A percentile compares a stretch with the other conserved stretches of the same genome.
phyloP scores from a whole-genome alignment of 306 rosid species.

The Argentina anserina region DNA sequence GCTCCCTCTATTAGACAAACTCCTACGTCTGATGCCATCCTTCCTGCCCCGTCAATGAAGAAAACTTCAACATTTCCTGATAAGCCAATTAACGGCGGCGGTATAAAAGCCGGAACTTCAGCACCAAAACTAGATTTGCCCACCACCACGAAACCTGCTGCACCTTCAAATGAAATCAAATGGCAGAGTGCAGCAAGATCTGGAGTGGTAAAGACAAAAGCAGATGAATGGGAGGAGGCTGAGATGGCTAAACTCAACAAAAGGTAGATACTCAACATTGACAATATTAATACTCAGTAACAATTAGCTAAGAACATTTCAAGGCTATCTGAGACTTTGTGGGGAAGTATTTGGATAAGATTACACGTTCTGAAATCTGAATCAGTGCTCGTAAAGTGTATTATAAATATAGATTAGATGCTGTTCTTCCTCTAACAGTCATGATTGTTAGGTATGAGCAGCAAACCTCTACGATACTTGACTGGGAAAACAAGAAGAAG shows the following conservation, averaged over 20 bases:
- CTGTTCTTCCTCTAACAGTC: slow-evolving; percentile 18
- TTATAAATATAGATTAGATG: not conserved
- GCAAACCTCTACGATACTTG: slow-evolving; percentile 33
- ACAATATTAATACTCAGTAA: not conserved
- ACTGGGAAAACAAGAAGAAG: slow-evolving; percentile 71
- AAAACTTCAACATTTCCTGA: slow-evolving; percentile 32
- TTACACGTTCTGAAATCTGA: not conserved
- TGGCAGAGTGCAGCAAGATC: slow-evolving; percentile 24
- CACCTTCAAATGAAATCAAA: slow-evolving; percentile 19
- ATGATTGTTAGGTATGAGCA: slow-evolving; percentile 54
- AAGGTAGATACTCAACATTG: slow-evolving; percentile 34
- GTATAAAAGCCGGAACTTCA: slow-evolving; percentile 31
- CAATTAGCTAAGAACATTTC: not conserved
- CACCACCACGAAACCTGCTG: slow-evolving; percentile 5
- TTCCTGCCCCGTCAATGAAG: slow-evolving; percentile 28
- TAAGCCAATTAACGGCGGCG: slow-evolving; percentile 4
- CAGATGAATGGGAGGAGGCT: slow-evolving; percentile 65
- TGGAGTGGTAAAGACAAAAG: slow-evolving; percentile 27
- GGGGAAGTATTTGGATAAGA: not conserved
- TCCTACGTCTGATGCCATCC: slow-evolving; percentile 23
- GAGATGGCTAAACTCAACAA: slow-evolving; percentile 48
- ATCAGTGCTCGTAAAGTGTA: too few species aligned
- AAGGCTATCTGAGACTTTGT: not conserved
- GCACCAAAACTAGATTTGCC: slow-evolving; percentile 25
- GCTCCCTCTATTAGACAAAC: slow-evolving; percentile 36